phyloP scores from a whole-genome alignment of 306 rosid species.

The Rosa persica region DNA sequence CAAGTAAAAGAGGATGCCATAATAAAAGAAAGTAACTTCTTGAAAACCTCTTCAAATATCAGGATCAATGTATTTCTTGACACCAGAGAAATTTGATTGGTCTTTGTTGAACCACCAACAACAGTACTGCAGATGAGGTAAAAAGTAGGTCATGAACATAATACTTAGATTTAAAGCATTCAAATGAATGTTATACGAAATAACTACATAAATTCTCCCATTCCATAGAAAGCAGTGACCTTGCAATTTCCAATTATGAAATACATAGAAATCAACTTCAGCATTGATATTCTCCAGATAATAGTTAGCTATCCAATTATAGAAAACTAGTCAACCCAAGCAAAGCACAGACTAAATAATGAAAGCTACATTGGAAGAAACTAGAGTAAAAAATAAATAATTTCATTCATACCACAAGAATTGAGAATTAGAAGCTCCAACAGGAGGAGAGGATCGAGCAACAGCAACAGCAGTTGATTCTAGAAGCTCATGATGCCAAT shows the following conservation, averaged over 20 bases:
- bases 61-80: conserved; percentile 57
- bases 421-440: conserved; percentile 51
- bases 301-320: background rate
- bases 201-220: background rate
- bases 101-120: conserved; percentile 74
- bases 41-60: conserved; percentile 62
- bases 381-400: background rate
- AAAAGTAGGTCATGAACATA: conserved; percentile 4
- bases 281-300: background rate
- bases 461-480: conserved; percentile 70
- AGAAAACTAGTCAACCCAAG: background rate
- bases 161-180: conserved; percentile 23
- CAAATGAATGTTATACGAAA: background rate
- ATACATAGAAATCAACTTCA: background rate
- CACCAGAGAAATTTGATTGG: conserved; percentile 49
- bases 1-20: conserved; percentile 61
- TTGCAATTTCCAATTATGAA: background rate
- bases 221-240: background rate
- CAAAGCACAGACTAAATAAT: background rate
- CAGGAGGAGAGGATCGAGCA: conserved; percentile 52
- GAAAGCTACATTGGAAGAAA: background rate
- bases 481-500: conserved; percentile 69
- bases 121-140: conserved; percentile 64
- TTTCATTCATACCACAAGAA: conserved; percentile 61
- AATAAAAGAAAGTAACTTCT: conserved; percentile 65